Evolutionary conservation across 192 early-diverging fungal genomes (phyloP), one percentile per base, ranked within the genome.

Genomic region (Gaertneriomyces sp.): DNA sequence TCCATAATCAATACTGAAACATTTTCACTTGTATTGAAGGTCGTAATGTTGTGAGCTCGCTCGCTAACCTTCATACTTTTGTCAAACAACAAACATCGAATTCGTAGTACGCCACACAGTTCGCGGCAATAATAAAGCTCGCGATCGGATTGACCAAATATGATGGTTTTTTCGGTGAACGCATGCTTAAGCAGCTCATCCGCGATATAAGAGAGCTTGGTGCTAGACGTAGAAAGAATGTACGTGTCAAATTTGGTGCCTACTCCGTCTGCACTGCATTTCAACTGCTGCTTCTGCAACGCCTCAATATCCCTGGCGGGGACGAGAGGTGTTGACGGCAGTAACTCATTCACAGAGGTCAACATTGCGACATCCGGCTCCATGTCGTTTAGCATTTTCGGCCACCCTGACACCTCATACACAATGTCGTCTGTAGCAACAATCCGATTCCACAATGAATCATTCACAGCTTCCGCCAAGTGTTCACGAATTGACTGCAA

Each of bases 1-100:
- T 85, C 74, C 85, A 87, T 85, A 53, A 87, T 81, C 12, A 88
- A 72, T 0, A 82, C 77, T 1, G 62, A 68, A 1, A 80, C 64
- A 11, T 67, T 61, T 17, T 75, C 73, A 20, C 70, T 69, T 12
- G 83, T 87, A 64, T 87, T 88, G 75, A 87, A 87, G 3, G 85
- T 88, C n/a, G 75, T 80, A 16, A 87, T 74, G 46, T 68, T 79
- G 6, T 62, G 72, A 0, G 86, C 65, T 38, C 79, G 65, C 52
- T 81, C 79, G 1, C 47, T 66, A 9, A 70, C 59, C 5, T 25
- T 59, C 79, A 83, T 63, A 8, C 71, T 55, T 25, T 58, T 71
- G 50, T 82, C 75, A 54, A 86, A 89, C 58, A 82, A 66, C 11
- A 85, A 61, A 53, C 72, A 77, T 9, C 82, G 74, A 33, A 86